Percentiles rank a stretch among this genome's conserved stretches.
These are phyloP conservation scores for Clonostachys sp. DNA, from an alignment of 2,329 filamentous ascomycete genomes.

Conservation along the genomic window DNA sequence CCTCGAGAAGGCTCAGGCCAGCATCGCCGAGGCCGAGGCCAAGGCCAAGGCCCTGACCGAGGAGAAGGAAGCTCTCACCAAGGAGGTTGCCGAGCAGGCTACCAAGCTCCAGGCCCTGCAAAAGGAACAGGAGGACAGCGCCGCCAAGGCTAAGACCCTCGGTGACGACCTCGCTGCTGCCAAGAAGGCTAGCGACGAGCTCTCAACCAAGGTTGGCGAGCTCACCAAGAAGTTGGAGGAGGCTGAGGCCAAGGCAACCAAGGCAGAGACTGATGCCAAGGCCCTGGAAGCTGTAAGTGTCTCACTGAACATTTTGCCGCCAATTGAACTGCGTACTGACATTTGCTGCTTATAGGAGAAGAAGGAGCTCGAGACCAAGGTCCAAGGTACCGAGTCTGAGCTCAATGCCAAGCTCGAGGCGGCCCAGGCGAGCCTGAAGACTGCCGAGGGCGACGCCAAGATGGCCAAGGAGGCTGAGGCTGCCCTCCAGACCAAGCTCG, in stretches of 20 bases:
- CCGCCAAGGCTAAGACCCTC: conserved; percentile 15
- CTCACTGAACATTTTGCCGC: background rate
- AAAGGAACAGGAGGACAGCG: conserved; percentile 9
- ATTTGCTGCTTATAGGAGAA: background rate
- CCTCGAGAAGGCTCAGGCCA: conserved; percentile 15
- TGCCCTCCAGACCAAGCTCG: conserved; percentile 4
- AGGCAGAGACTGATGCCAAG: conserved; percentile 28
- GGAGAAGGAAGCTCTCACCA: conserved; percentile 19
- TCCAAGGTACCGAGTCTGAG: conserved; percentile 4
- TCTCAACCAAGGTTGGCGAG: conserved; percentile 16
- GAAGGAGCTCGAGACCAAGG: conserved; percentile 2
- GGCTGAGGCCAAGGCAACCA: conserved; percentile 27
- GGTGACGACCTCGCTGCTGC: conserved; percentile 17
- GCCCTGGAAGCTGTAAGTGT: conserved; percentile 20
- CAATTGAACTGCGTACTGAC: background rate
- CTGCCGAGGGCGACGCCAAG: conserved; percentile 2
- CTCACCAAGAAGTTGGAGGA: conserved; percentile 22
- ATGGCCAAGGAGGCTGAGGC: conserved; percentile 2
- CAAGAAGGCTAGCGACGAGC: conserved; percentile 22
- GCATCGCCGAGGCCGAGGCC: conserved; percentile 15
- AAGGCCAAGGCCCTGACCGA: too few species aligned
- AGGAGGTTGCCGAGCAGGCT: conserved; percentile 15
- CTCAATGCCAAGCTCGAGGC: conserved; percentile 10
- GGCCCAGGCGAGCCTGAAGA: conserved; percentile 1
- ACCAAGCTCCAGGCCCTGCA: conserved; percentile 6